phyloP scores from a whole-genome alignment of 805 yeast species.

The Wickerhamomyces ciferrii region DNA sequence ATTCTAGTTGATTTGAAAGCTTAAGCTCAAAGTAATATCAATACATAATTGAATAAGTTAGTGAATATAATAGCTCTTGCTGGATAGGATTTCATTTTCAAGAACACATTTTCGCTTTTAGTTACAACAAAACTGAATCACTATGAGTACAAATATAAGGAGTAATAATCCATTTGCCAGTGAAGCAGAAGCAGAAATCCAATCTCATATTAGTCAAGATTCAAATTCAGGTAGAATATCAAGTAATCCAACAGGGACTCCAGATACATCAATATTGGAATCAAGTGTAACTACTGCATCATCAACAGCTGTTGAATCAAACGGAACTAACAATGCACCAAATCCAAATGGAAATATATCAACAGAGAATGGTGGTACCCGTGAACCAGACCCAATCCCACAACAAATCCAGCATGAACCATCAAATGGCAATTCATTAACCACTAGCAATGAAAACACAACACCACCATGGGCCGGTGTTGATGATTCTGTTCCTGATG shows the following conservation, averaged over 20 bases:
- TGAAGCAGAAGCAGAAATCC: conserved; percentile 3
- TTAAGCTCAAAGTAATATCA: too few species aligned
- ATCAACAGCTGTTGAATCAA: not conserved
- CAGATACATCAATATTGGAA: not conserved
- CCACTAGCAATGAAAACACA: not conserved
- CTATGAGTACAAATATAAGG: not conserved
- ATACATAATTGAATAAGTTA: too few species aligned
- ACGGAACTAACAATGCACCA: not conserved
- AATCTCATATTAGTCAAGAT: not conserved
- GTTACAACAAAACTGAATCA: not conserved
- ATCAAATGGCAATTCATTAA: not conserved
- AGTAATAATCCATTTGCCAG: conserved; percentile 11
- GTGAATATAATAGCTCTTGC: too few species aligned
- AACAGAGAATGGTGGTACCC: not conserved
- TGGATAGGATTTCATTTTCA: too few species aligned
- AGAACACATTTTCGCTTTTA: too few species aligned
- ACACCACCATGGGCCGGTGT: conserved; percentile 6
- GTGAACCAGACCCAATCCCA: not conserved
- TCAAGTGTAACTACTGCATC: not conserved
- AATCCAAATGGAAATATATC: not conserved
- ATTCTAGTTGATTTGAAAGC: too few species aligned
- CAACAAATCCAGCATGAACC: not conserved
- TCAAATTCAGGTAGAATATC: not conserved
- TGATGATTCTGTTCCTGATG: conserved; percentile 8
- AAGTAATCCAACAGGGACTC: not conserved